Percentiles rank a stretch among this genome's conserved stretches.
phyloP scores from a whole-genome alignment of 306 rosid species.

The Dryas alaskensis region DNA sequence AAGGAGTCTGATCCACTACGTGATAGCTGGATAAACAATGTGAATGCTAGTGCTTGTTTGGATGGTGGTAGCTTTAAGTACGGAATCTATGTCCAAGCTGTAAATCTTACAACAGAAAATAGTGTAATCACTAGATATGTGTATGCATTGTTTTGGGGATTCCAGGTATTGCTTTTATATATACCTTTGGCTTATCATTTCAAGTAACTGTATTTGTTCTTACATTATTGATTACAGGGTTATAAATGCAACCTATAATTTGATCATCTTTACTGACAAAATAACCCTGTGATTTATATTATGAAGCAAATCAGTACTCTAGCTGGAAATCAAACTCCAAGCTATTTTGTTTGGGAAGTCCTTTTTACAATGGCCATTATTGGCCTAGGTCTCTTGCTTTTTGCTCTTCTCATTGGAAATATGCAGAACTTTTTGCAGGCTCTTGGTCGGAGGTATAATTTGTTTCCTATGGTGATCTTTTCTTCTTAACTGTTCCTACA shows the following conservation, averaged over 20 bases:
- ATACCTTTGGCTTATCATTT: slow-evolving; percentile 13
- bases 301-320: slow-evolving; percentile 88
- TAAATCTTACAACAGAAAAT: slow-evolving; percentile 41
- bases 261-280: slow-evolving; percentile 20
- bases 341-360: slow-evolving; percentile 74
- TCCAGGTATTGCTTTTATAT: slow-evolving; percentile 54
- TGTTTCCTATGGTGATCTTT: neutral
- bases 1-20: neutral
- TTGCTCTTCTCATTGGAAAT: slow-evolving; percentile 82
- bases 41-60: slow-evolving; percentile 40
- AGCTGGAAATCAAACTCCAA: slow-evolving; percentile 65
- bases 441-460: slow-evolving; percentile 65
- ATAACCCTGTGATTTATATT: slow-evolving; percentile 17
- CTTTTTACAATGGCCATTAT: slow-evolving; percentile 68
- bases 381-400: slow-evolving; percentile 82
- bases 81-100: slow-evolving; percentile 63
- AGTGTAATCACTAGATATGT: slow-evolving; percentile 55
- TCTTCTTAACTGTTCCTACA: slow-evolving; percentile 1
- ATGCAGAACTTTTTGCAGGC: slow-evolving; percentile 88
- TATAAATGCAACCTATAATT: slow-evolving; percentile 5
- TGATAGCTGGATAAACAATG: slow-evolving; percentile 6
- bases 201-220: neutral
- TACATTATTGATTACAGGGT: neutral
- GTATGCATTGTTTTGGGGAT: slow-evolving; percentile 82
- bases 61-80: slow-evolving; percentile 26